These are phyloP conservation scores for Entoloma clypeatum DNA, from an alignment of 1,284 basidiomycete genomes.

Conservation along the genomic window DNA sequence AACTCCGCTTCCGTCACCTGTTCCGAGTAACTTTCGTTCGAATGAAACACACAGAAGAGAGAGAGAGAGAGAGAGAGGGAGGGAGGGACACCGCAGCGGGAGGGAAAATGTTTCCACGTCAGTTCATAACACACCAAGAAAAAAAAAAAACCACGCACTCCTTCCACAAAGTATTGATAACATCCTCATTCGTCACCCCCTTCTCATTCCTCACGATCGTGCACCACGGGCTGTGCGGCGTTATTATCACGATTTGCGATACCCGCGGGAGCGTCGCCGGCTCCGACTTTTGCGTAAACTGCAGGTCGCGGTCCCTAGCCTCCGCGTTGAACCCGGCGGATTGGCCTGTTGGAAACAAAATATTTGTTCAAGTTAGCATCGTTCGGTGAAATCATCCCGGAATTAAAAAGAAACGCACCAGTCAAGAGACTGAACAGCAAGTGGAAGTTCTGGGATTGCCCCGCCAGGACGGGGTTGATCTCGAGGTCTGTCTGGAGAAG, in stretches of 20 bases:
- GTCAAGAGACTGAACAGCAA: conserved; percentile 69
- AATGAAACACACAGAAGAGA: conserved; percentile 7
- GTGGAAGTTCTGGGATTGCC: conserved; percentile 47
- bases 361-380: too few species aligned
- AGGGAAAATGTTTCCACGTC: too few species aligned
- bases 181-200: conserved; percentile 70
- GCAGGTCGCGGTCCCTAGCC: conserved; percentile 54
- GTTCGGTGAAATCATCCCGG: conserved; percentile 3
- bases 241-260: conserved; percentile 68
- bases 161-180: conserved; percentile 62
- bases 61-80: background rate
- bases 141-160: conserved; percentile 50
- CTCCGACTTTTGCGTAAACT: conserved; percentile 65
- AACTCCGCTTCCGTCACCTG: conserved; percentile 66
- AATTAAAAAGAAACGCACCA: conserved; percentile 39
- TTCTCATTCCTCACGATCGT: conserved; percentile 67
- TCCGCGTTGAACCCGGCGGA: conserved; percentile 58
- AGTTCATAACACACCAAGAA: too few species aligned
- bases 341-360: conserved; percentile 51
- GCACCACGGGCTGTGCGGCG: conserved; percentile 74
- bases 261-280: conserved; percentile 78
- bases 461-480: conserved; percentile 65
- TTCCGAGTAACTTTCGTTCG: conserved; percentile 55
- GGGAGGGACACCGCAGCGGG: too few species aligned
- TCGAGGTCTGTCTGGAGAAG: conserved; percentile 63